Base-by-base conservation (phyloP, 768 basidiomycete genomes). In the Phlegmacium glaucopus region DNA sequence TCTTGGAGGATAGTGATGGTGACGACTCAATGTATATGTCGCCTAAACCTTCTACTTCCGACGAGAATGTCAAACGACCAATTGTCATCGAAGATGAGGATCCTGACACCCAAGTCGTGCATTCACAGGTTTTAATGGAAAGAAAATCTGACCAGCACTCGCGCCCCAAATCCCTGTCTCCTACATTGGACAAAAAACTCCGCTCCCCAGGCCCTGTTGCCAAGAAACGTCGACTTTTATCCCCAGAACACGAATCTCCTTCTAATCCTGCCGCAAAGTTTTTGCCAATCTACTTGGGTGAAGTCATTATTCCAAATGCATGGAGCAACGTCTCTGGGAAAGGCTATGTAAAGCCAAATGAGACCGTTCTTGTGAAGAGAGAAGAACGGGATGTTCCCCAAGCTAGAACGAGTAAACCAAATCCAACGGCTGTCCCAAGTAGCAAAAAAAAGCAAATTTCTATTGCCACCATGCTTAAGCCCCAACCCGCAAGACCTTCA, bases 321-420 rank as follows among this genome's bases (percentile, higher is more conserved):
- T 90, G 86, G 86, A 87, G 85, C 52, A 90, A 83, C 34, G 84
- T 78, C 11, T 84, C 78, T 41, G 88, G 88, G 1, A 80, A 75
- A 55, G 83, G 84, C 4, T 88, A 89, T 50, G 70, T 87, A 30
- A 81, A 81, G 50, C 50, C 67, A 16, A 78, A 79, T n/a, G 87
- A 90, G n/a, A 60, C 72, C 17, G 66, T 90, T 17, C 56, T 59
- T 39, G 68, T 89, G 9, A 76, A 79, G 55, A 74, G 85, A 37
- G 84, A 89, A 38, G 65, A 60, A 30, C 64, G 63, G 8, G 68
- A 74, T 3, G 70, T 71, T 38, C 25, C 58, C 11, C 62, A 63
- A 46, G 37, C 56, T 27, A 60, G 45, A 9, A 46, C 58, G n/a
- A 60, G 54, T 47, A 66, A 68, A 44, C 17, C 57, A n/a, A 60